phyloP scores from a whole-genome alignment of 106 monocot species.

The Dioscorea zingiberensis region DNA sequence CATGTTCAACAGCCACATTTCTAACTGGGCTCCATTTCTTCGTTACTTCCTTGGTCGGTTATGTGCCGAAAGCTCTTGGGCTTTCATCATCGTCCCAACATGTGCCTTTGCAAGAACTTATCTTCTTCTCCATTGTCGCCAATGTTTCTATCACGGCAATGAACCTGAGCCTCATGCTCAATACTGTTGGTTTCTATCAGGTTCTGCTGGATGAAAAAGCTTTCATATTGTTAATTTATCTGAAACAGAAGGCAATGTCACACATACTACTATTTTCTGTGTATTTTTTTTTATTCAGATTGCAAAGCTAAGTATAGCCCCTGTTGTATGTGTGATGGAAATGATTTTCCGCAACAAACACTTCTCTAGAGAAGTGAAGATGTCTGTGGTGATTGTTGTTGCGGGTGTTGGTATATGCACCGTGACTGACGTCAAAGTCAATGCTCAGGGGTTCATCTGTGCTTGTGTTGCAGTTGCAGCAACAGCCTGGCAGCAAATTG shows the following conservation, averaged over 20 bases:
- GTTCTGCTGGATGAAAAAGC: constrained; percentile 9
- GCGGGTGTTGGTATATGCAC: constrained; percentile 85
- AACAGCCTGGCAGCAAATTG: constrained; percentile 90
- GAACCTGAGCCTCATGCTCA: constrained; percentile 94
- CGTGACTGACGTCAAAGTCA: constrained; percentile 87
- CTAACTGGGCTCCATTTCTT: constrained; percentile 87
- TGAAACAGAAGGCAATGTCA: neutral
- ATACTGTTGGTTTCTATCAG: constrained; percentile 97
- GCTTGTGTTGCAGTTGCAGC: constrained; percentile 76
- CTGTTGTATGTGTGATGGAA: constrained; percentile 92
- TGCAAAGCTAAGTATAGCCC: constrained; percentile 94
- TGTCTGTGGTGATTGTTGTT: constrained; percentile 68
- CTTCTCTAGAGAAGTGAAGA: constrained; percentile 75
- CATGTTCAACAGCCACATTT: constrained; percentile 58
- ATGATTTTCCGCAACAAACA: constrained; percentile 69
- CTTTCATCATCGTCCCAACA: constrained; percentile 66
- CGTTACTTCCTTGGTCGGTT: constrained; percentile 66
- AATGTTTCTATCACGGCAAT: constrained; percentile 89
- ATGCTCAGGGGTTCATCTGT: constrained; percentile 79
- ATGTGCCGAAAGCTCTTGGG: constrained; percentile 64
- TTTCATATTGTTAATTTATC: neutral
- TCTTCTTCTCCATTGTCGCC: constrained; percentile 87
- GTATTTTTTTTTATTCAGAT: constrained; percentile 29
- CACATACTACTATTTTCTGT: neutral
- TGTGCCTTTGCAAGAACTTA: constrained; percentile 92